A percentile compares a stretch with the other conserved stretches of the same genome.
These are phyloP conservation scores for Eucalyptus erythrocorys DNA, from an alignment of 345 rosid species.

Conservation along the genomic window DNA sequence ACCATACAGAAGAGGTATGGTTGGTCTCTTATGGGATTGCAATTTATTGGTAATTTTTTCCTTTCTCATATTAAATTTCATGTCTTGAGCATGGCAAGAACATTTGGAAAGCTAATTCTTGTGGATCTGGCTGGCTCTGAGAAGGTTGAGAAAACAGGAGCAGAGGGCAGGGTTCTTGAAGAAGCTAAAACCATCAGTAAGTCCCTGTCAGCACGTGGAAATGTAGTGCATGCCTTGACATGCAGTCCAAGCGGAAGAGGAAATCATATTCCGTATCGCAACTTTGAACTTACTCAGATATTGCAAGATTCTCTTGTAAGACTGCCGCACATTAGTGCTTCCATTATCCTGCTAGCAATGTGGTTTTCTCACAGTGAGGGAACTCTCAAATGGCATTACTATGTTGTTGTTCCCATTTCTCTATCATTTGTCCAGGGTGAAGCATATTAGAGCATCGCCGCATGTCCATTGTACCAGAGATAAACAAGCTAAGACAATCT, in stretches of 20 bases:
- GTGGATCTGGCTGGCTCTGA: too few species aligned
- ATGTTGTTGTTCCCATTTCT: constrained; percentile 45
- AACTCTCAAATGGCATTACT: constrained; percentile 67
- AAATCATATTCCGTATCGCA: constrained; percentile 64
- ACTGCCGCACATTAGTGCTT: neutral
- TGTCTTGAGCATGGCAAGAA: too few species aligned
- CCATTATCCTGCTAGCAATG: neutral
- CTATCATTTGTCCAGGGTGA: constrained; percentile 39
- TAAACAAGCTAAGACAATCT: constrained; percentile 17
- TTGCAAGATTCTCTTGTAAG: constrained; percentile 78
- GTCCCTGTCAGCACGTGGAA: constrained; percentile 82
- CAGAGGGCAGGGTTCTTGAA: constrained; percentile 78
- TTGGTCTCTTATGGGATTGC: too few species aligned
- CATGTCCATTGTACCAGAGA: constrained; percentile 18
- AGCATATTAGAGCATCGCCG: constrained; percentile 60
- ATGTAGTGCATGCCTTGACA: constrained; percentile 74
- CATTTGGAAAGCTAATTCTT: too few species aligned
- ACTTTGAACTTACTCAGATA: constrained; percentile 84
- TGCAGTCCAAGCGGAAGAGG: constrained; percentile 44
- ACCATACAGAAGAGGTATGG: too few species aligned
- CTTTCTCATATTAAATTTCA: too few species aligned
- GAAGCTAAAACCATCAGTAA: constrained; percentile 84
- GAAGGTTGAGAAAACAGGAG: constrained; percentile 55
- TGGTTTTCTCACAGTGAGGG: constrained; percentile 47
- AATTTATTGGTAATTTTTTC: too few species aligned